Base-by-base conservation (phyloP, 1,284 basidiomycete genomes). In the Vanrija sp. region DNA sequence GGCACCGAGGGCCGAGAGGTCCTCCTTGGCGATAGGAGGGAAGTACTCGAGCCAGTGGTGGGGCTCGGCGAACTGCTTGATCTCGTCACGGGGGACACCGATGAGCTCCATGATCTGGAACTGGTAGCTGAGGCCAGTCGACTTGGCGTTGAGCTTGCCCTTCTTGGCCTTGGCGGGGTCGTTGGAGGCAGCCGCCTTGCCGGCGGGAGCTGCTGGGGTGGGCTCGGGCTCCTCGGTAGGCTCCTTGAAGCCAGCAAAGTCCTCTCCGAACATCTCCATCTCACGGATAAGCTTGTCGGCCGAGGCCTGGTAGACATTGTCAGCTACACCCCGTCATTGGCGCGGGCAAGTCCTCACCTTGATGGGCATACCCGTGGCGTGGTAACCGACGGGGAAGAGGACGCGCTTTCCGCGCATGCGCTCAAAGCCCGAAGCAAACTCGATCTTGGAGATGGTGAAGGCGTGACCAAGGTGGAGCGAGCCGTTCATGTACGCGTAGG, bases 101-200 rank as follows among this genome's bases (percentile, higher is more conserved):
- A 93, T 89, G 45, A 89, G 88, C 75, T 95, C 87, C 85, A 98
- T 88, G 75, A 98, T 98, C 80, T 98, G 95, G 83, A 98, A 99
- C 75, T 99, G 96, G 78, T 98, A 98, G 53, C 86, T 88, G 64
- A 92, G 81, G 3, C 95, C 95, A 8, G 94, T 96, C 3, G 88
- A 85, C 78, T 99, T 98, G 19, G 91, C 91, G 27, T 84, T 83
- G 23, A 98, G 78, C 78, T 99, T 99, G 54, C 94, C 95, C 80
- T 99, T 99, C 75, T 93, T 96, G 12, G 85, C 91, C 74, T 98
- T 98, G 9, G 76, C 71, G 2, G 72, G 72, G 61, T 77, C 75
- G 36, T 58, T 63, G 14, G 66, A 62, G 38, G 68, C 67, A 37
- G 63, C 57, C 7, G 66, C 62, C 45, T 65, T 68, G 46, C 70